Conservation (phyloP, 2,329 filamentous ascomycete genomes). For the Sclerotiophoma versabilis region DNA sequence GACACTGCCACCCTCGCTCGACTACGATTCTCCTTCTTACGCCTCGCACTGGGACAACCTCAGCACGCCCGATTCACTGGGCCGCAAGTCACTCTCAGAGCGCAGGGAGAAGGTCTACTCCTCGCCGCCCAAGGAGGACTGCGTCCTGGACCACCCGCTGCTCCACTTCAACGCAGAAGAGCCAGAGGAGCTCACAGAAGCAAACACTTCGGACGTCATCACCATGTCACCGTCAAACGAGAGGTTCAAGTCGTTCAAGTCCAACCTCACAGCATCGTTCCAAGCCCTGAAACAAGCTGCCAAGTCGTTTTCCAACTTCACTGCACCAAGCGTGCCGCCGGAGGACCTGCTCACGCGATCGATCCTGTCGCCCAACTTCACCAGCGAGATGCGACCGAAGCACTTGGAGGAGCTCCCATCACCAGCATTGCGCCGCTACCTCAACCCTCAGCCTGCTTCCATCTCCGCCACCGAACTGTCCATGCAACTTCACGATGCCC, state of each 20-base stretch:
- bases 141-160: slow-evolving; percentile 64
- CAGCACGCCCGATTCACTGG: slow-evolving; percentile 44
- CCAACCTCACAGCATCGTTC: slow-evolving; percentile 68
- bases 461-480: slow-evolving; percentile 49
- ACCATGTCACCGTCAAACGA: slow-evolving; percentile 33
- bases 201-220: slow-evolving; percentile 36
- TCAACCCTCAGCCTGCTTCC: slow-evolving; percentile 61
- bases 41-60: slow-evolving; percentile 52
- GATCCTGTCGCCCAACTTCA: slow-evolving; percentile 64
- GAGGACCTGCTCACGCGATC: slow-evolving; percentile 68
- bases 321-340: slow-evolving; percentile 59
- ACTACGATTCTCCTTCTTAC: slow-evolving; percentile 56
- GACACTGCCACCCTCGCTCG: slow-evolving; percentile 54
- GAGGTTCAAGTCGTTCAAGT: slow-evolving; percentile 63
- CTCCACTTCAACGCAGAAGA: slow-evolving; percentile 50
- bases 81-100: slow-evolving; percentile 37
- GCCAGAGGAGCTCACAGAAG: slow-evolving; percentile 42
- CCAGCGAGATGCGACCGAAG: slow-evolving; percentile 66
- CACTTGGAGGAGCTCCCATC: slow-evolving; percentile 62
- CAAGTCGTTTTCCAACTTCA: slow-evolving; percentile 67
- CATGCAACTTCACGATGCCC: slow-evolving; percentile 49
- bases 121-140: slow-evolving; percentile 60
- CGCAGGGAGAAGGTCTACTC: slow-evolving; percentile 58
- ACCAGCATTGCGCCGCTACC: slow-evolving; percentile 64
- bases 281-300: slow-evolving; percentile 68